Evolutionary conservation across 108 stramenopile genomes (phyloP).

Genomic region (Skeletonema marinoi): DNA sequence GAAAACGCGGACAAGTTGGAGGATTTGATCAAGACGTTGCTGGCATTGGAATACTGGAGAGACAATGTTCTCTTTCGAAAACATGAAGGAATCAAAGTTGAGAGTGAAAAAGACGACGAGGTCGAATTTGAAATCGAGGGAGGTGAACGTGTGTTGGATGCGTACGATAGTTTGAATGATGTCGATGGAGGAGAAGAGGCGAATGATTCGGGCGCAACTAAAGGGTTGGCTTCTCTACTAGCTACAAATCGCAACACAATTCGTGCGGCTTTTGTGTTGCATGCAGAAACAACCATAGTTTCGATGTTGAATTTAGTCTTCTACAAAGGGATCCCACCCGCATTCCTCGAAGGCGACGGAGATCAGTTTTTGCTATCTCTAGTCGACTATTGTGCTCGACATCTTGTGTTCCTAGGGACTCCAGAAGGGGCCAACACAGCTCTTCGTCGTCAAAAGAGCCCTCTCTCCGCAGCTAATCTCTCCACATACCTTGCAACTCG

Average conservation of each 20-base stretch:
- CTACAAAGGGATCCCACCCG: slow-evolving; percentile 30
- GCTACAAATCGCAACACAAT: slow-evolving; percentile 44
- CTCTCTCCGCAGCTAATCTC: slow-evolving; percentile 7
- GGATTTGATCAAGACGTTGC: slow-evolving; percentile 28
- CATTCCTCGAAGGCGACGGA: slow-evolving; percentile 22
- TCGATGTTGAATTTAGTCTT: slow-evolving; percentile 44
- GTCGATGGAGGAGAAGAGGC: slow-evolving; percentile 5
- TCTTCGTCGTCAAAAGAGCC: slow-evolving; percentile 36
- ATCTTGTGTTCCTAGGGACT: slow-evolving; percentile 46
- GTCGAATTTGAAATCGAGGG: background rate
- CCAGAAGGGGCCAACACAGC: slow-evolving; percentile 29
- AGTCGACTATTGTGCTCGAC: slow-evolving; percentile 56
- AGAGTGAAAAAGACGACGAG: background rate
- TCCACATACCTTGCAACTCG: slow-evolving; percentile 20
- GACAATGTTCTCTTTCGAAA: slow-evolving; percentile 27
- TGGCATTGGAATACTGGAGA: slow-evolving; percentile 53
- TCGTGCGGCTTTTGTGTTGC: slow-evolving; percentile 42
- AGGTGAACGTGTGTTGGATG: background rate
- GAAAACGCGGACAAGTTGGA: slow-evolving; percentile 25
- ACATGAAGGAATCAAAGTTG: background rate
- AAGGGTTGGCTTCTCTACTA: slow-evolving; percentile 20
- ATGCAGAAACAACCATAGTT: slow-evolving; percentile 48
- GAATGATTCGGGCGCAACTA: background rate
- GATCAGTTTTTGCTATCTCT: slow-evolving; percentile 37
- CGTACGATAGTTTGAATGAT: background rate